Conservation (phyloP, 73 alveolate genomes). For the Tetrahymena elliotti region DNA sequence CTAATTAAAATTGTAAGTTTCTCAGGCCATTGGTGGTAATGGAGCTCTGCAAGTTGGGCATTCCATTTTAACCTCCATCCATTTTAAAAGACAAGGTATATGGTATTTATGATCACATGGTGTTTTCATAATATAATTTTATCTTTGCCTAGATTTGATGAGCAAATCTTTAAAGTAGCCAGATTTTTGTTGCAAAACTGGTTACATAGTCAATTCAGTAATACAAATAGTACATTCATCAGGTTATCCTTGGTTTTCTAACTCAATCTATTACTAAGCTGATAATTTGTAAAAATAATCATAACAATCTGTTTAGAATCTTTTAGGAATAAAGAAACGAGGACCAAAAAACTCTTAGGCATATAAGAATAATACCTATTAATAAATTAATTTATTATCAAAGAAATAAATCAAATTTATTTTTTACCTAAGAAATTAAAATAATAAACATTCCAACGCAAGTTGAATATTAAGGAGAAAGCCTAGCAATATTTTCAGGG, state of each 20-base stretch:
- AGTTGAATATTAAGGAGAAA: neutral
- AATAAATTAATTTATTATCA: neutral
- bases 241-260: neutral
- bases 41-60: constrained; percentile 61
- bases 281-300: neutral
- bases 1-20: neutral
- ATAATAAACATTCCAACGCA: neutral
- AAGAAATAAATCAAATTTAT: neutral
- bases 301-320: neutral
- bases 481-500: constrained; percentile 3
- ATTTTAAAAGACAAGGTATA: constrained; percentile 48
- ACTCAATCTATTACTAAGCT: neutral
- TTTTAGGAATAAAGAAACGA: neutral
- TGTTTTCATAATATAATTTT: constrained; percentile 24
- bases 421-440: neutral
- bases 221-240: constrained; percentile 40
- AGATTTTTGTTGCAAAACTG: neutral
- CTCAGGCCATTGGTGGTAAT: constrained; percentile 18
- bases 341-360: constrained; percentile 21
- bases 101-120: constrained; percentile 61
- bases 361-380: neutral
- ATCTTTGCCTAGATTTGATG: neutral
- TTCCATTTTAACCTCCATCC: constrained; percentile 57
- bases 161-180: neutral
- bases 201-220: neutral